phyloP scores from a whole-genome alignment of 257 asterid species.

The Oldenlandia corymbosa region DNA sequence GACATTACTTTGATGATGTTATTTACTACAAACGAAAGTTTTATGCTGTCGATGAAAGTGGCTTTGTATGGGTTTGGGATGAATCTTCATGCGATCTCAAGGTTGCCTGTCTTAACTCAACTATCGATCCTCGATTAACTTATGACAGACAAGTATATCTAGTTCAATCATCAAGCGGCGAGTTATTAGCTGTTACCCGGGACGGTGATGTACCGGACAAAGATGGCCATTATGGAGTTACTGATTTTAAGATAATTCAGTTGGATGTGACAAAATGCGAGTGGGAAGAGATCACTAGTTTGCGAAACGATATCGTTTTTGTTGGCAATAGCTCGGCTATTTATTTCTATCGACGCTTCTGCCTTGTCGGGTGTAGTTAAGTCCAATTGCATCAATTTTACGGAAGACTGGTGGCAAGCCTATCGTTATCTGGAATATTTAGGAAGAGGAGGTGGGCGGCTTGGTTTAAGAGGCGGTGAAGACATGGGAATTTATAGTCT shows the following conservation, averaged over 20 bases:
- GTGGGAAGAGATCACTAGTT: neutral
- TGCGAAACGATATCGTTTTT: neutral
- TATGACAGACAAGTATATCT: neutral
- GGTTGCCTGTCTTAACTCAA: no score
- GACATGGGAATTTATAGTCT: no score
- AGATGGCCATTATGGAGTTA: neutral
- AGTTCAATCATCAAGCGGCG: neutral
- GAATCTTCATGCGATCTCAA: no score
- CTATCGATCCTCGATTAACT: neutral
- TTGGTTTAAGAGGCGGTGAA: no score
- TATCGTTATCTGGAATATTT: no score
- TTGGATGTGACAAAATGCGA: no score
- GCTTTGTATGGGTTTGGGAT: slow-evolving; percentile 1
- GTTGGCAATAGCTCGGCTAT: neutral
- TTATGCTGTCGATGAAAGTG: neutral
- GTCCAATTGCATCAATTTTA: neutral
- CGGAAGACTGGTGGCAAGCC: neutral
- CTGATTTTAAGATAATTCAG: no score
- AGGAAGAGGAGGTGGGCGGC: no score
- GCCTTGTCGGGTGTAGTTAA: no score
- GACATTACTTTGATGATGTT: neutral
- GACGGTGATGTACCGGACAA: neutral
- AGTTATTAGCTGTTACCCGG: neutral
- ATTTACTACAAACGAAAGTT: neutral
- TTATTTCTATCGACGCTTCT: neutral